Base-by-base conservation (phyloP, 1,284 basidiomycete species). In the Cutaneotrichosporon cavernicola region DNA sequence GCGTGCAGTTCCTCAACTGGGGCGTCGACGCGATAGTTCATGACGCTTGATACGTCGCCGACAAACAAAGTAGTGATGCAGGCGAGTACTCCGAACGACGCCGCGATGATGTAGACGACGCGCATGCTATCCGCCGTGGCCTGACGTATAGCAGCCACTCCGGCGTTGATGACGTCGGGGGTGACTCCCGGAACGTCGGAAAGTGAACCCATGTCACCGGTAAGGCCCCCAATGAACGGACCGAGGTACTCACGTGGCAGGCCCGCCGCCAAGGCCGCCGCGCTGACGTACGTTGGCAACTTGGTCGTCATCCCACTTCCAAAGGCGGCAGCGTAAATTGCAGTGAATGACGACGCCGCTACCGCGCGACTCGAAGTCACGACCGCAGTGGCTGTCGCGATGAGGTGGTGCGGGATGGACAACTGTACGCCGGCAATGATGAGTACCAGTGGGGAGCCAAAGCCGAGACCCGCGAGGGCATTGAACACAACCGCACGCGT, bases 391-490 rank as follows among this genome's bases (percentile, higher is more conserved):
- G 68, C 61, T 5, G 67, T 68, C 10, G 68, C 70, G 51, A 71
- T 71, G n/a, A 69, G 65, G 32, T 68, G 63, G 47, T 69, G 70
- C 8, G 70, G 70, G 1, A 62, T 67, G 1, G 70, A 60, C 14
- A 72, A 56, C 56, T 72, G 70, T 0, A 67, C 65, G 22, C 62
- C 56, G 5, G 69, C 58, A 30, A 72, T 68, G 38, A 70, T 59
- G 4, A 72, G 64, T 31, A 72, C 64, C 40, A 72, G 65, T 1
- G 69, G 70, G 8, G 62, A 55, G 6, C 60, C 67, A 47, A 70
- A 70, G n/a, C 70, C 69, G 8, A 72, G 34, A 7, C 70, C 70
- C 6, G 65, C 57, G 1, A 72, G 34, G 7, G 22, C 67, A 36
- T 68, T 56, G 51, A 66, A 66, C 1, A 60, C 47, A 30, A 66